Evolutionary conservation across 2,329 filamentous ascomycete species (phyloP).

Genomic region (Aspergillus hortae): DNA sequence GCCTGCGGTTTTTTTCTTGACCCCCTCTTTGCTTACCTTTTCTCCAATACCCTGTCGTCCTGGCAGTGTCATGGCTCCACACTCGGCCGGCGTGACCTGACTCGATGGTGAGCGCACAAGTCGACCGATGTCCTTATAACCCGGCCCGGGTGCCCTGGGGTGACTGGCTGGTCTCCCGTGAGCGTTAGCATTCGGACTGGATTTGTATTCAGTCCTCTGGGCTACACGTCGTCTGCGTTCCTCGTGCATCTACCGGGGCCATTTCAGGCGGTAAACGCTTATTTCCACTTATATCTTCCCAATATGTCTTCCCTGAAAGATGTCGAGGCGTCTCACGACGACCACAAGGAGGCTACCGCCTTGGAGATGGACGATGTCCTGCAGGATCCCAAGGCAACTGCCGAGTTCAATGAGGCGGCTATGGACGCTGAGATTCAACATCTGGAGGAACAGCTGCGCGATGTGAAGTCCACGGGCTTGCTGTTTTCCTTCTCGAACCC

Average conservation of each 20-base stretch:
- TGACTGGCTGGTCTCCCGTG: no score
- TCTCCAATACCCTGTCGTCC: no score
- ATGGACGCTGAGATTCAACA: slow-evolving; percentile 30
- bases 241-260: neutral
- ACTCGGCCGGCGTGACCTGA: no score
- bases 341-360: slow-evolving; percentile 22
- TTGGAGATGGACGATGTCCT: slow-evolving; percentile 25
- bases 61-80: no score
- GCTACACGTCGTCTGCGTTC: neutral
- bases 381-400: slow-evolving; percentile 19
- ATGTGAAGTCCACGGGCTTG: slow-evolving; percentile 17
- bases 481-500: slow-evolving; percentile 59
- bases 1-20: neutral
- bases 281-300: slow-evolving; percentile 1
- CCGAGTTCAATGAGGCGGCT: slow-evolving; percentile 24
- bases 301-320: slow-evolving; percentile 20
- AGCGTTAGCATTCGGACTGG: no score
- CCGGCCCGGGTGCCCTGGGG: no score
- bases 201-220: no score
- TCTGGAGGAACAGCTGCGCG: slow-evolving; percentile 26
- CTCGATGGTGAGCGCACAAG: no score
- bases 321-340: slow-evolving; percentile 19
- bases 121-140: no score
- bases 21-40: no score
- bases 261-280: neutral